These are phyloP conservation scores for Yamadazyma akitaensis DNA, from an alignment of 805 yeast genomes.

Conservation along the genomic window DNA sequence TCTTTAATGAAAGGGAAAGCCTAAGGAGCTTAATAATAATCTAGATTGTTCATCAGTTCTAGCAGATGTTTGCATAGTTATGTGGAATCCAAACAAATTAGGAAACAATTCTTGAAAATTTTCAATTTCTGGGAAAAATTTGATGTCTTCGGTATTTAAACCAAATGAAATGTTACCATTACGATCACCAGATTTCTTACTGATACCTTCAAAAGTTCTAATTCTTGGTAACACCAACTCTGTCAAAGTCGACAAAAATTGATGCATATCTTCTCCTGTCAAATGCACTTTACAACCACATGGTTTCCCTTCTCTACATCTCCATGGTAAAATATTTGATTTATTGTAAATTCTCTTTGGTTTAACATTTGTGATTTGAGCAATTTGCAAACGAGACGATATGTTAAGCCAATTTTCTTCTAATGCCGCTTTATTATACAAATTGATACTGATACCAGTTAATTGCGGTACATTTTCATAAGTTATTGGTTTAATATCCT, in stretches of 20 bases:
- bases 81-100: constrained; percentile 77
- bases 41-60: constrained; percentile 89
- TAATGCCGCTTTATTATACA: constrained; percentile 71
- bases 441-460: constrained; percentile 64
- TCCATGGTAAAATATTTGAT: constrained; percentile 82
- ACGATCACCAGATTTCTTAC: constrained; percentile 74
- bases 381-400: constrained; percentile 73
- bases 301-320: constrained; percentile 78
- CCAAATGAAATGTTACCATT: constrained; percentile 88
- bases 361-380: constrained; percentile 91
- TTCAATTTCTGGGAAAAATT: constrained; percentile 90
- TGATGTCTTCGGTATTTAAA: constrained; percentile 69
- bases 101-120: constrained; percentile 89
- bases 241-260: constrained; percentile 79
- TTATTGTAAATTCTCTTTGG: constrained; percentile 71
- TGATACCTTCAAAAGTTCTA: constrained; percentile 80
- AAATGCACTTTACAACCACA: constrained; percentile 87
- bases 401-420: constrained; percentile 70
- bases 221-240: constrained; percentile 93
- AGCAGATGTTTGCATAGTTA: constrained; percentile 83
- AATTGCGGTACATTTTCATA: constrained; percentile 70
- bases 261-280: constrained; percentile 77
- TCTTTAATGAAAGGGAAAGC: constrained; percentile 62
- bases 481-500: constrained; percentile 67
- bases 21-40: constrained; percentile 74